Evolutionary conservation across 192 early-diverging fungal species (phyloP).

Genomic region (Mortierella claussenii): DNA sequence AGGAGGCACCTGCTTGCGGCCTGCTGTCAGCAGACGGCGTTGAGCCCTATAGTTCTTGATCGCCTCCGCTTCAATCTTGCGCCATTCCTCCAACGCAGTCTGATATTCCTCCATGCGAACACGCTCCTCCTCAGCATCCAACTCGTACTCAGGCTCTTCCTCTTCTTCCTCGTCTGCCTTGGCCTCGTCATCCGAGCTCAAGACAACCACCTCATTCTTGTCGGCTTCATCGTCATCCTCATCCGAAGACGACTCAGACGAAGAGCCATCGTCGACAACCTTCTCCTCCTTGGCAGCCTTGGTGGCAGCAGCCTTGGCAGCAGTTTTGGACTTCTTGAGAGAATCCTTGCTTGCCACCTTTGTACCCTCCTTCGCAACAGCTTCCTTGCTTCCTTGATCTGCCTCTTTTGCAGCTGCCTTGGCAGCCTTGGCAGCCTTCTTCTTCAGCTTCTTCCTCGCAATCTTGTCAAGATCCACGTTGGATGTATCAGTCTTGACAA

Average conservation of each 20-base stretch:
- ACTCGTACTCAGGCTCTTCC: slow-evolving; percentile 35
- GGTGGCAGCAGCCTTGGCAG: slow-evolving; percentile 4
- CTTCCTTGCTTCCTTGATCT: neutral
- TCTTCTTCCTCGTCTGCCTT: slow-evolving; percentile 30
- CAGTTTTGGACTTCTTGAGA: slow-evolving; percentile 2
- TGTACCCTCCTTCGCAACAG: neutral
- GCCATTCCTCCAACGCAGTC: slow-evolving; percentile 20
- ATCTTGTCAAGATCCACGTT: neutral
- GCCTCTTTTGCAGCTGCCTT: neutral
- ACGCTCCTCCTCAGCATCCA: slow-evolving; percentile 20
- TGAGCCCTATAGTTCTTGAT: slow-evolving; percentile 25
- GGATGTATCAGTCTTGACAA: neutral
- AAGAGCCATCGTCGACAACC: slow-evolving; percentile 22
- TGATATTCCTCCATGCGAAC: slow-evolving; percentile 15
- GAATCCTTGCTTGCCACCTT: slow-evolving; percentile 8
- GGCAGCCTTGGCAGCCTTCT: slow-evolving; percentile 7
- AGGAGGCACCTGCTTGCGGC: slow-evolving; percentile 22
- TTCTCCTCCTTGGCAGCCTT: slow-evolving; percentile 1
- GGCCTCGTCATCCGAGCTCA: slow-evolving; percentile 37
- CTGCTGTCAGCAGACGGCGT: slow-evolving; percentile 19
- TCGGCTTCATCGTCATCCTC: slow-evolving; percentile 39
- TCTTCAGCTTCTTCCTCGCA: slow-evolving; percentile 10
- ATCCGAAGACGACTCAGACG: slow-evolving; percentile 42
- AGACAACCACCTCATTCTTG: slow-evolving; percentile 17
- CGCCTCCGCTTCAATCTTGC: slow-evolving; percentile 24